These are phyloP conservation scores for Nicotiana undulata DNA, from an alignment of 257 asterid genomes.

Conservation along the genomic window DNA sequence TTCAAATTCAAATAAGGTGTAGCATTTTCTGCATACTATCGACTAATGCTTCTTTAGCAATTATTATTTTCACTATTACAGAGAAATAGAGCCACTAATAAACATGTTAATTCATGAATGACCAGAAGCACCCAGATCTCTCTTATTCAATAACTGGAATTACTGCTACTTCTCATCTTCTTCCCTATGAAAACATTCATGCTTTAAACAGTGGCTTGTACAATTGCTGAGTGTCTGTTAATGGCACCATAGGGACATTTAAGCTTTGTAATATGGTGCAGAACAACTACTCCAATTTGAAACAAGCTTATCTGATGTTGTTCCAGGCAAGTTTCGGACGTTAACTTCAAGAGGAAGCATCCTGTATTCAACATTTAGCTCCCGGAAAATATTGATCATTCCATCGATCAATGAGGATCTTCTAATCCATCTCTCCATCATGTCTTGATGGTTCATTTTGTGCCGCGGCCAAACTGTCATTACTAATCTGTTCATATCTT, in stretches of 20 bases:
- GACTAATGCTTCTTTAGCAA: neutral
- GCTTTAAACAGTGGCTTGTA: neutral
- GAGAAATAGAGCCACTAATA: neutral
- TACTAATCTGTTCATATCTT: slow-evolving; percentile 71
- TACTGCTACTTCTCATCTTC: neutral
- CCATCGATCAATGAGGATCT: slow-evolving; percentile 69
- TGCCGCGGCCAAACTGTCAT: slow-evolving; percentile 63
- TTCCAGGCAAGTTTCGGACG: slow-evolving; percentile 65
- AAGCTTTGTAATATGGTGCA: neutral
- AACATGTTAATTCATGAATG: too few species aligned
- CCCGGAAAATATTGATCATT: slow-evolving; percentile 60
- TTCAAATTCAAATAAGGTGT: neutral
- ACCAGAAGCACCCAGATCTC: neutral
- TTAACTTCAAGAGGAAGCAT: slow-evolving; percentile 70
- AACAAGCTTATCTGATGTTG: slow-evolving; percentile 43
- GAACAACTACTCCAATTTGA: slow-evolving; percentile 53
- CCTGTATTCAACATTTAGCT: slow-evolving; percentile 70
- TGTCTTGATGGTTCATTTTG: slow-evolving; percentile 73
- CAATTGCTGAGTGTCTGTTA: neutral
- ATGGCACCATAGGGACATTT: neutral
- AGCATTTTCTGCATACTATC: neutral
- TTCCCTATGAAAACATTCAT: neutral
- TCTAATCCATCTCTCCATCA: slow-evolving; percentile 75
- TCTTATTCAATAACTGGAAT: neutral
- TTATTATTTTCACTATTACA: neutral